Evolutionary conservation across 805 yeast species (phyloP).

Genomic region (Maudiozyma serrabonitensis): DNA sequence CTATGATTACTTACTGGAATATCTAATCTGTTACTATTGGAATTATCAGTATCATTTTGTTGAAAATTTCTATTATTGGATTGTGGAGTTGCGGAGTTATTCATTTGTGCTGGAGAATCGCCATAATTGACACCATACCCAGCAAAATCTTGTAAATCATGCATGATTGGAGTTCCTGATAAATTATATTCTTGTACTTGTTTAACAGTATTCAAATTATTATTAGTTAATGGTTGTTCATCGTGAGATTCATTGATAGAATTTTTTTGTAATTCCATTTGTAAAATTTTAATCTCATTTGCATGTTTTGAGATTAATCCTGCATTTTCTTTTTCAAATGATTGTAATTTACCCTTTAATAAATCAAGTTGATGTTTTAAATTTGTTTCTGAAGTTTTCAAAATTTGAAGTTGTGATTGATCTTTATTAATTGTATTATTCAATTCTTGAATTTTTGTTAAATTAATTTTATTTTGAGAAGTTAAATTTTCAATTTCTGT

Average conservation of each 20-base stretch:
- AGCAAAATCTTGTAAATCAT: slow-evolving; percentile 27
- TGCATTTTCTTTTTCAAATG: slow-evolving; percentile 1
- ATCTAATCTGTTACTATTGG: slow-evolving; percentile 7
- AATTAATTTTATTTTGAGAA: slow-evolving; percentile 1
- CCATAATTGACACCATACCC: slow-evolving; percentile 24
- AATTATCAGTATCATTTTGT: slow-evolving; percentile 4
- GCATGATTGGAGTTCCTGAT: slow-evolving; percentile 27
- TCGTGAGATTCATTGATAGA: background rate
- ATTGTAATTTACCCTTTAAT: background rate
- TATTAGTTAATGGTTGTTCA: background rate
- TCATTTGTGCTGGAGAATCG: slow-evolving; percentile 17
- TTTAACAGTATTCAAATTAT: background rate
- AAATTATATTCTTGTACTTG: slow-evolving; percentile 8
- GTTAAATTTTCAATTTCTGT: slow-evolving; percentile 3
- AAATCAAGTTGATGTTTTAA: background rate
- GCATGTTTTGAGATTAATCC: background rate
- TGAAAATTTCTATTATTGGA: background rate
- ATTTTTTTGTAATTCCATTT: background rate
- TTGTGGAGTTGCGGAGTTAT: background rate
- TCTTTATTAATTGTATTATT: background rate
- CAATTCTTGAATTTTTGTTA: background rate
- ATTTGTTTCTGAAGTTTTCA: background rate
- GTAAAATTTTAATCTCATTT: background rate
- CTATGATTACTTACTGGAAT: background rate
- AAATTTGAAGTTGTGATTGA: background rate